Base-by-base conservation (phyloP, 2,329 filamentous ascomycete species). In the Phaeosphaeriaceae sp. region DNA sequence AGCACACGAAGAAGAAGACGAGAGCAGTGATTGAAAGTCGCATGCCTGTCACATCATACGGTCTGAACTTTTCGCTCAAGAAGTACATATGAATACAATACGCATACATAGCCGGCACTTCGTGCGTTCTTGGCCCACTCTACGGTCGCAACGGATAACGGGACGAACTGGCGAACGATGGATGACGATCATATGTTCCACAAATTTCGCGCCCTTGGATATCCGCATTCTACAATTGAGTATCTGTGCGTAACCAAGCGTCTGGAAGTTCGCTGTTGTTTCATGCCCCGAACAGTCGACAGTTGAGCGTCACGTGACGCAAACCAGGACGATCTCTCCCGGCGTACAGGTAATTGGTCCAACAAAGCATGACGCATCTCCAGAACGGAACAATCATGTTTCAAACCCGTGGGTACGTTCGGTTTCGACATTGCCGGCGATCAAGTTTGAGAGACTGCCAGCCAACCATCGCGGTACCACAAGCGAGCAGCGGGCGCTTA, bases 1-100 rank as follows among this genome's bases (percentile, higher is more conserved):
- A 45, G 69, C 74, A 44, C 76, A 79, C 56, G 69, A 75, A 58
- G 75, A 75, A 24, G 73, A 77, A 48, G 64, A 69, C 56, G 71
- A 70, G 15, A 65, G 59, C 11, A 53, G 21, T 13, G n/a, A 44
- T 13, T 41, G 21, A 13, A 19, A 41, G 15, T 15, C 20, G 19
- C 22, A 20, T 11, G 11, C 9, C 21, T 22, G 13, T 1, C 21
- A 17, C 13, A 20, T 24, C 20, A 25, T 19, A 17, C 13, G 4
- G n/a, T 24, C 2, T 10, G 22, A 3, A 2, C 13, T n/a, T 15
- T 6, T 15, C 7, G 36, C 17, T 40, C 17, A n/a, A 13, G 17
- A 40, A n/a, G 36, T 4, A 4, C 17, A 40, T 17, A 6, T n/a
- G 15, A 2, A n/a, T n/a, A n/a, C 4, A 40, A 15, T 6, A 6